A percentile compares a stretch with the other conserved stretches of the same genome.
Evolutionary conservation across 164 flowering plant genomes (phyloP).

Genomic region (Liquidambar formosana): DNA sequence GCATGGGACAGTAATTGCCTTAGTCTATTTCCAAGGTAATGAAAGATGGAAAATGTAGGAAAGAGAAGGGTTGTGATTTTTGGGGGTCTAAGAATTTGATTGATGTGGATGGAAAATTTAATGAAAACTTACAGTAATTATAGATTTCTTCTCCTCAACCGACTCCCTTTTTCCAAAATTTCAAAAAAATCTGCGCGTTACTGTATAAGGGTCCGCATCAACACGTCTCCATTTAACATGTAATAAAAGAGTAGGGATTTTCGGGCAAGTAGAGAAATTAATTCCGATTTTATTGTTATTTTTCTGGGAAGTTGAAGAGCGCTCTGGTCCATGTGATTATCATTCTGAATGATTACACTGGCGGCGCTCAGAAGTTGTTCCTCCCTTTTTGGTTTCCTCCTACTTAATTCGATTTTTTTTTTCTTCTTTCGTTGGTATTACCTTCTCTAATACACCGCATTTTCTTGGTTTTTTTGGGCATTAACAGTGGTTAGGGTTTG

Average conservation of each 20-base stretch:
- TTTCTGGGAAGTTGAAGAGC: slow-evolving; percentile 30
- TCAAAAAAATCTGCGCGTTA: not conserved
- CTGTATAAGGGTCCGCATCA: slow-evolving; percentile 7
- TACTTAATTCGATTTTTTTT: not conserved
- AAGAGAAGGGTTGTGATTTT: slow-evolving; percentile 5
- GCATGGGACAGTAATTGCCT: slow-evolving; percentile 23
- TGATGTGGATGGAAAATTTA: slow-evolving; percentile 28
- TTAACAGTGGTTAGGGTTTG: slow-evolving; percentile 23
- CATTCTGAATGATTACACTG: slow-evolving; percentile 68
- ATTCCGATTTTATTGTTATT: not conserved
- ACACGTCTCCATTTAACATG: slow-evolving; percentile 17
- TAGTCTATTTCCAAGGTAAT: slow-evolving; percentile 35
- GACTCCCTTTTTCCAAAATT: not conserved
- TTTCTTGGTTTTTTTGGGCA: not conserved
- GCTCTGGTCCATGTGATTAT: slow-evolving; percentile 32
- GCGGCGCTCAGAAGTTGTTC: slow-evolving; percentile 73
- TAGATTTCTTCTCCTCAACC: not conserved
- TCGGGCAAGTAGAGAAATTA: slow-evolving; percentile 9
- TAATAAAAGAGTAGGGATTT: slow-evolving; percentile 4
- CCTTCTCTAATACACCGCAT: not conserved
- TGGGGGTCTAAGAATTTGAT: slow-evolving; percentile 24
- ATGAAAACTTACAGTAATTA: slow-evolving; percentile 7
- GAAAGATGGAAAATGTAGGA: not conserved
- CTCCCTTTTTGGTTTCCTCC: slow-evolving; percentile 28
- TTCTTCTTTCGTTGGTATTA: not conserved